Conservation (phyloP, 1,284 basidiomycete genomes). For the Cutaneotrichosporon sp. region DNA sequence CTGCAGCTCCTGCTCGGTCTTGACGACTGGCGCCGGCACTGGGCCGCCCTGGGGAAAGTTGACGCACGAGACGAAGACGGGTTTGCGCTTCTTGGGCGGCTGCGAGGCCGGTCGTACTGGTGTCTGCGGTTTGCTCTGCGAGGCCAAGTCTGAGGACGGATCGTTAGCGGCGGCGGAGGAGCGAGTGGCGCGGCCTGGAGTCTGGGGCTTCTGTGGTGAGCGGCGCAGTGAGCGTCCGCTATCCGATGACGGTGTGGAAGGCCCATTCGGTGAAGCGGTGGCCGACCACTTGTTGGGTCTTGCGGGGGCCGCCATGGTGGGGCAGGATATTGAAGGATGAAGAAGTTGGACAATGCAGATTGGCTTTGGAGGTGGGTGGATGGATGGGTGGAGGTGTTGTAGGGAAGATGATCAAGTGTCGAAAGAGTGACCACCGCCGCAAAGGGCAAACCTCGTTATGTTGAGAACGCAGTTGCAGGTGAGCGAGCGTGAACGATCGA, state of each 20-base stretch:
- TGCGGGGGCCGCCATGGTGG: conserved; percentile 17
- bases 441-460: no score
- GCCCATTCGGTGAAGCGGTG: conserved; percentile 14
- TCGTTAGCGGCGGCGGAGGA: conserved; percentile 14
- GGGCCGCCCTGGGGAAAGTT: conserved; percentile 38
- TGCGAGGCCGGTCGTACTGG: conserved; percentile 5
- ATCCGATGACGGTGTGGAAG: conserved; percentile 19
- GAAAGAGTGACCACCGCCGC: neutral
- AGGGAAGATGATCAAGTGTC: neutral
- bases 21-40: conserved; percentile 14
- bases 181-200: conserved; percentile 20
- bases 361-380: conserved; percentile 1
- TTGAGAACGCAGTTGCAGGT: no score
- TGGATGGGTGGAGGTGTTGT: neutral
- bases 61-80: conserved; percentile 42
- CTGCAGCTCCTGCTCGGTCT: conserved; percentile 32
- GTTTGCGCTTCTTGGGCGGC: conserved; percentile 23
- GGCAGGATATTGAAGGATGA: conserved; percentile 1
- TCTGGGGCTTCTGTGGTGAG: conserved; percentile 22
- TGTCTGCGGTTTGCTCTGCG: conserved; percentile 9
- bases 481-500: no score
- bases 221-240: conserved; percentile 15
- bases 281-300: conserved; percentile 4
- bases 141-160: neutral
- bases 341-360: neutral